Evolutionary conservation across 2,329 filamentous ascomycete species (phyloP), one percentile per base, ranked within the genome.

Genomic region (Fusarium bulbicola): DNA sequence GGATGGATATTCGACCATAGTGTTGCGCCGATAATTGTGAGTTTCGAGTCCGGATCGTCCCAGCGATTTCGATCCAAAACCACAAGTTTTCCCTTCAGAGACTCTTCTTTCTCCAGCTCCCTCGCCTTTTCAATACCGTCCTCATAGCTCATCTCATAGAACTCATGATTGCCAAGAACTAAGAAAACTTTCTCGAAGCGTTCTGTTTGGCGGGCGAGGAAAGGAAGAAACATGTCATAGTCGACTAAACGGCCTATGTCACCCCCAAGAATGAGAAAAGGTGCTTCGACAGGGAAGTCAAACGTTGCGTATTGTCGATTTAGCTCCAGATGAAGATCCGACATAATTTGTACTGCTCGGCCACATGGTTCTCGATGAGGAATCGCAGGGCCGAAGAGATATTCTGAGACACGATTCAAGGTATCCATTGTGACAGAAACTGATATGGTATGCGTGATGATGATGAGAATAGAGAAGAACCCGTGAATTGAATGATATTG

Each of bases 21-120:
- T 4, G 88, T 89, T 70, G 87, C 90, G 11, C 89, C 89, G 4
- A 91, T 78, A 6, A 91, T 78, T 6, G 84, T 87, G n/a, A 89
- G 59, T 30, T 76, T 76, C 2, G 84, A 84, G 4, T 78, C 78
- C 3, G 81, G 77, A 24, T 86, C 83, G 30, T 81, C 77, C 70
- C 81, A 84, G 12, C 82, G 74, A 24, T 78, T 78, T 24, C 81
- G 81, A 69, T 89, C 78, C 42, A 90, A 75, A 8, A 90, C 72
- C 8, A 84, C 77, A 16, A 89, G 59, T 39, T 80, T 83, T 0
- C 81, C 81, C 0, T 59, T 61, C 18, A 88, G 74, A 1, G 53
- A 59, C 1, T 81, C 78, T 60, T 88, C 86, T 7, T 77, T 54
- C 57, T 78, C 78, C 7, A 88, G 76, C 13, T 74, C 73, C 28